Evolutionary conservation across 495 filamentous ascomycete species (phyloP).

Genomic region (Hypoxylon lenormandii): DNA sequence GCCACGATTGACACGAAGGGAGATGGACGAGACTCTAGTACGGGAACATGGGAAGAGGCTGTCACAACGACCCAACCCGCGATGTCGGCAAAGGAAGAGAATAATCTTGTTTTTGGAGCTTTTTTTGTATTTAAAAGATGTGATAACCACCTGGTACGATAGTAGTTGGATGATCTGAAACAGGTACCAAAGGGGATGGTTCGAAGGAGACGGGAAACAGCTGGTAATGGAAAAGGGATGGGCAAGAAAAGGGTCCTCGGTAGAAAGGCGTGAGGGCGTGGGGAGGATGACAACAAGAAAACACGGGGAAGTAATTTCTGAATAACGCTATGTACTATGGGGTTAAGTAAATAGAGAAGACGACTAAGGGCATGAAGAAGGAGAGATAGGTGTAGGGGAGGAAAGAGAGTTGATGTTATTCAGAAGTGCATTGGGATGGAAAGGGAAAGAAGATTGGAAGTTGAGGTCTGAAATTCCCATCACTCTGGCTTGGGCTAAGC

Average conservation of each 20-base stretch:
- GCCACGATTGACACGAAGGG: slow-evolving; percentile 49
- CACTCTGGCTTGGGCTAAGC: neutral
- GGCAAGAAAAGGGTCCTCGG: slow-evolving; percentile 38
- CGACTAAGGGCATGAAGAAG: slow-evolving; percentile 48
- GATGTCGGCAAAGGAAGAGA: slow-evolving; percentile 34
- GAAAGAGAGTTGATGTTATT: slow-evolving; percentile 59
- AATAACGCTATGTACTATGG: slow-evolving; percentile 53
- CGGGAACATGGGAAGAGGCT: slow-evolving; percentile 47
- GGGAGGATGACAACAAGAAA: slow-evolving; percentile 50
- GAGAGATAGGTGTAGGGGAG: slow-evolving; percentile 48
- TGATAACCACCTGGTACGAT: slow-evolving; percentile 22
- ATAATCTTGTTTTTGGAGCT: slow-evolving; percentile 25
- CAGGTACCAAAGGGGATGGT: slow-evolving; percentile 33
- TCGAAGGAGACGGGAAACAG: slow-evolving; percentile 32
- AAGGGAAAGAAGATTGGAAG: slow-evolving; percentile 52
- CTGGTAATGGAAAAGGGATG: slow-evolving; percentile 42
- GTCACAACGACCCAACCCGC: slow-evolving; percentile 48
- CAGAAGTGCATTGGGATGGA: slow-evolving; percentile 53
- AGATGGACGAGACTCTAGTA: slow-evolving; percentile 40
- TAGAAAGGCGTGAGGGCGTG: slow-evolving; percentile 37
- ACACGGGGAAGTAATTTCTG: slow-evolving; percentile 50
- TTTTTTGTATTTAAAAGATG: slow-evolving; percentile 31
- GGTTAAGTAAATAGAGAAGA: slow-evolving; percentile 50
- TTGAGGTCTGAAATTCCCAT: slow-evolving; percentile 44
- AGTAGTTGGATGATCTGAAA: slow-evolving; percentile 28